Evolutionary conservation across 441 rosid genomes (phyloP).

Genomic region (Eugenia klotzschiana): DNA sequence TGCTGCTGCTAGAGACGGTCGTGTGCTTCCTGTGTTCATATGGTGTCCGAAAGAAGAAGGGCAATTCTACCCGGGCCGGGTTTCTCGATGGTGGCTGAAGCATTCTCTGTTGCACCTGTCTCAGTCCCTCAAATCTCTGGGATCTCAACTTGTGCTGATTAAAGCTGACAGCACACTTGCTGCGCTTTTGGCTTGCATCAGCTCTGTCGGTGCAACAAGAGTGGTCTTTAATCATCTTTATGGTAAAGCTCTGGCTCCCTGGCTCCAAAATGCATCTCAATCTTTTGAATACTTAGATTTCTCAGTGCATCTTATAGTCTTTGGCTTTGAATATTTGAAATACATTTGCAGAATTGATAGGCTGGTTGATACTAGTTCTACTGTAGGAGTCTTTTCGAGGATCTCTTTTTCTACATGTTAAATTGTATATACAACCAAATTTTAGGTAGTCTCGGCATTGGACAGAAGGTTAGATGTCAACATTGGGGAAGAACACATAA

Average conservation of each 20-base stretch:
- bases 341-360: neutral
- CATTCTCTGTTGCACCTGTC: slow-evolving; percentile 58
- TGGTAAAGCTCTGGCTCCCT: slow-evolving; percentile 22
- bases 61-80: slow-evolving; percentile 78
- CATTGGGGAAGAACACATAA: neutral
- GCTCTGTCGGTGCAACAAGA: slow-evolving; percentile 47
- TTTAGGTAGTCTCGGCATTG: neutral
- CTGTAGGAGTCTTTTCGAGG: neutral
- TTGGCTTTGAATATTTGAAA: neutral
- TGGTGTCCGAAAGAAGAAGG: slow-evolving; percentile 93
- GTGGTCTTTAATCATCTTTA: slow-evolving; percentile 83
- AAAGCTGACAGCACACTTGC: slow-evolving; percentile 50
- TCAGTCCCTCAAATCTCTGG: slow-evolving; percentile 59
- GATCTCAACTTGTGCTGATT: slow-evolving; percentile 56
- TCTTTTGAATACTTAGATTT: neutral
- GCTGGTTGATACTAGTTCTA: neutral
- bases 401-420: neutral
- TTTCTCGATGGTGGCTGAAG: slow-evolving; percentile 95
- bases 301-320: neutral
- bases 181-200: slow-evolving; percentile 58
- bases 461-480: neutral
- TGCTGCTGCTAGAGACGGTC: slow-evolving; percentile 66
- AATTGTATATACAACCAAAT: neutral
- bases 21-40: slow-evolving; percentile 57
- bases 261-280: neutral